Conservation (phyloP, 169 alveolate genomes). For the Theileria annulata region DNA sequence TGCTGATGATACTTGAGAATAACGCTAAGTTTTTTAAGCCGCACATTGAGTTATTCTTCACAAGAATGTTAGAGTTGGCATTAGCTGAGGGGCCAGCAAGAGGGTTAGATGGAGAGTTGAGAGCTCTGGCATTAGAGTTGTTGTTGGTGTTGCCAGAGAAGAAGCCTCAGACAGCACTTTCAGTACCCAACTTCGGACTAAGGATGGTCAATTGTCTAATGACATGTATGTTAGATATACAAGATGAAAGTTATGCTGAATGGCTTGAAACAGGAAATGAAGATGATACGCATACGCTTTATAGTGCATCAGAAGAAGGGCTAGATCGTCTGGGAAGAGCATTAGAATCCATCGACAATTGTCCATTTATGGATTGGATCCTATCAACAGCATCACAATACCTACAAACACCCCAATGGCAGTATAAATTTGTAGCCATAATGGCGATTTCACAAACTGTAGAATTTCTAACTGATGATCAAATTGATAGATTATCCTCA, state of each 20-base stretch:
- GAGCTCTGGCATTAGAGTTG: constrained; percentile 77
- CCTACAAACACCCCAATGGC: constrained; percentile 80
- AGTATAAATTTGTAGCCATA: constrained; percentile 82
- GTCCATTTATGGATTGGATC: constrained; percentile 76
- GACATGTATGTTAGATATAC: constrained; percentile 81
- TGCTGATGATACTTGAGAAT: constrained; percentile 73
- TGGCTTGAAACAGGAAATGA: constrained; percentile 82
- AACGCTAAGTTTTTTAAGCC: constrained; percentile 71
- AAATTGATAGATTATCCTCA: constrained; percentile 79
- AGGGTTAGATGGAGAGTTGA: constrained; percentile 70
- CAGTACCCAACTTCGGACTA: constrained; percentile 76
- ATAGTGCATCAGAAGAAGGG: constrained; percentile 85
- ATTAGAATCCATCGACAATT: constrained; percentile 73
- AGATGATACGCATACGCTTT: constrained; percentile 79
- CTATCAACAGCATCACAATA: constrained; percentile 77
- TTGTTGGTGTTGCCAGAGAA: constrained; percentile 73
- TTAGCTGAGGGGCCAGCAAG: constrained; percentile 53
- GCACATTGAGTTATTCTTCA: constrained; percentile 64
- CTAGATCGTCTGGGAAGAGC: constrained; percentile 84
- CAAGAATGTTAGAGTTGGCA: constrained; percentile 69
- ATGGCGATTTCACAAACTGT: constrained; percentile 87
- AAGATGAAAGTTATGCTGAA: constrained; percentile 80
- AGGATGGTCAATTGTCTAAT: constrained; percentile 69
- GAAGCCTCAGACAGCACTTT: constrained; percentile 76
- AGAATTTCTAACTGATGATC: constrained; percentile 84